phyloP scores from a whole-genome alignment of 1,284 basidiomycete genomes.

The Acaromyces ingoldii region DNA sequence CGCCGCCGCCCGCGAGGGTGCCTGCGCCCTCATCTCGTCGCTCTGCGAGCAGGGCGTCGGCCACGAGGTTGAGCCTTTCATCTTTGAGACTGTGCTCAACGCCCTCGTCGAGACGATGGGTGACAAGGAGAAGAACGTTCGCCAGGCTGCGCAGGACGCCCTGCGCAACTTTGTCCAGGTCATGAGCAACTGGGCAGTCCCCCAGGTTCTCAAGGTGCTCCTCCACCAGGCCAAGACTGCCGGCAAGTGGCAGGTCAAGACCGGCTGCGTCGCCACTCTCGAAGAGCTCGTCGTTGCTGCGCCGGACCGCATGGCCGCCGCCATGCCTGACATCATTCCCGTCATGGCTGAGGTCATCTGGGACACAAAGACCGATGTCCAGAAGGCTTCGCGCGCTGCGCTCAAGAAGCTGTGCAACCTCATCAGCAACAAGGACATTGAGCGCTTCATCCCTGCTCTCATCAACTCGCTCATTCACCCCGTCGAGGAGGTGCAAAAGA shows the following conservation, averaged over 20 bases:
- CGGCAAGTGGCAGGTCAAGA: slow-evolving; percentile 99
- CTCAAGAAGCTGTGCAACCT: slow-evolving; percentile 66
- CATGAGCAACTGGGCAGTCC: slow-evolving; percentile 86
- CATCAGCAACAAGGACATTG: slow-evolving; percentile 99
- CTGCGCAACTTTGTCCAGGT: slow-evolving; percentile 71
- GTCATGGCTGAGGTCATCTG: slow-evolving; percentile 93
- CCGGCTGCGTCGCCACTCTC: slow-evolving; percentile 75
- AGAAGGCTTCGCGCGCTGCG: slow-evolving; percentile 94
- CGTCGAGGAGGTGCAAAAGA: slow-evolving; percentile 96
- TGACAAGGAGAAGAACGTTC: slow-evolving; percentile 82
- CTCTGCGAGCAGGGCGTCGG: slow-evolving; percentile 71
- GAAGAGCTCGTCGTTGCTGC: slow-evolving; percentile 84
- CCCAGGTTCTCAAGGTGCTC: slow-evolving; percentile 78
- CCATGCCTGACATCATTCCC: slow-evolving; percentile 94
- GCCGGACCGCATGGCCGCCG: slow-evolving; percentile 76
- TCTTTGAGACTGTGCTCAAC: slow-evolving; percentile 75
- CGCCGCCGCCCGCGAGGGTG: slow-evolving; percentile 73
- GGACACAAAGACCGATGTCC: slow-evolving; percentile 99
- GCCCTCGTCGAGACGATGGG: slow-evolving; percentile 85
- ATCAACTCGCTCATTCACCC: slow-evolving; percentile 98
- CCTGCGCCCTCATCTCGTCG: slow-evolving; percentile 59
- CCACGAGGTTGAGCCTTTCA: slow-evolving; percentile 81
- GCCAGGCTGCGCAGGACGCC: slow-evolving; percentile 78
- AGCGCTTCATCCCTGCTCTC: slow-evolving; percentile 70
- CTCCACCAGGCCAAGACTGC: slow-evolving; percentile 92